A percentile compares a stretch with the other conserved stretches of the same genome.
Conservation (phyloP, 2,329 filamentous ascomycete genomes). For the Cercospora zeina region DNA sequence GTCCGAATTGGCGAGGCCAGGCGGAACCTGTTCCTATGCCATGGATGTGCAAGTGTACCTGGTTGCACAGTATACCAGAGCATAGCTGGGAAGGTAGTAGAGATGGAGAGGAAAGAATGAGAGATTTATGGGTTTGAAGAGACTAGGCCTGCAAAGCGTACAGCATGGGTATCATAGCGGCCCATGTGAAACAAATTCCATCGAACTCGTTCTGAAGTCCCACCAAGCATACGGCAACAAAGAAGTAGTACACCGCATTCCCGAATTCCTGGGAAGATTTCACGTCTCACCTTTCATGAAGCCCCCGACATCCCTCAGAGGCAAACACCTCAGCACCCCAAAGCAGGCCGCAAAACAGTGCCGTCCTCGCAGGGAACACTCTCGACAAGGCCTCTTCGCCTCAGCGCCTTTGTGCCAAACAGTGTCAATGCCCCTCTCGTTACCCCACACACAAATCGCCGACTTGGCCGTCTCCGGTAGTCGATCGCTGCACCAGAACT, state of each 20-base stretch:
- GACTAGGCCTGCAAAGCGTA: not conserved
- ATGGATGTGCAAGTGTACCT: not conserved
- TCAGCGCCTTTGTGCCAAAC: slow-evolving; percentile 11
- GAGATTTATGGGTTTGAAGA: not conserved
- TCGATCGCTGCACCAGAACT: slow-evolving; percentile 13
- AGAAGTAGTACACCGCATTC: not conserved
- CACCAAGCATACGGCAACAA: not conserved
- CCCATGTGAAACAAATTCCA: not conserved
- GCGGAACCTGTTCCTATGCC: not conserved
- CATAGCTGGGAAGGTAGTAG: not conserved
- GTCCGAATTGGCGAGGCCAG: not conserved
- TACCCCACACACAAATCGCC: slow-evolving; percentile 10
- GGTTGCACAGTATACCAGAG: not conserved
- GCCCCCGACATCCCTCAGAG: slow-evolving; percentile 3
- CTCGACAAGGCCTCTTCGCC: slow-evolving; percentile 7
- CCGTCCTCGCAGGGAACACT: slow-evolving; percentile 8
- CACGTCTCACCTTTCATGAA: slow-evolving; percentile 9
- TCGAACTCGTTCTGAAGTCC: not conserved
- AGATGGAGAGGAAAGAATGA: not conserved
- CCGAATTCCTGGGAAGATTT: not conserved
- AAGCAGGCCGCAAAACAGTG: slow-evolving; percentile 9
- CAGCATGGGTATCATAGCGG: not conserved
- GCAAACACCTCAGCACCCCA: slow-evolving; percentile 7
- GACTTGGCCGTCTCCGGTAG: not conserved
- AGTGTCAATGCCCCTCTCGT: not conserved